Conservation (phyloP, 345 rosid species). For the Eutrema yunnanense region DNA sequence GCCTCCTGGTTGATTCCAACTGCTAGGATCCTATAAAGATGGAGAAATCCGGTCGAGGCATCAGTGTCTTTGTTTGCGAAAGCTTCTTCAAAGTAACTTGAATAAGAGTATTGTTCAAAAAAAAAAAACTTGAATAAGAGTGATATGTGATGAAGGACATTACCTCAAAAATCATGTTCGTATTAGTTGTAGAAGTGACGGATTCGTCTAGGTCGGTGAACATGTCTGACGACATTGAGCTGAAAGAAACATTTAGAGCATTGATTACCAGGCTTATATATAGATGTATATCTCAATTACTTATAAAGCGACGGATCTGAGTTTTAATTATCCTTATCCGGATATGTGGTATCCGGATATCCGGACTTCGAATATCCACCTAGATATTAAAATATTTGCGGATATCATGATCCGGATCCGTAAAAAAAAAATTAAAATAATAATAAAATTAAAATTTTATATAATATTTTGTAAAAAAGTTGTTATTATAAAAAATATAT, state of each 20-base stretch:
- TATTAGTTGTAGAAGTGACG: constrained; percentile 16
- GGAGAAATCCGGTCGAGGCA: neutral
- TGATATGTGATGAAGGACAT: neutral
- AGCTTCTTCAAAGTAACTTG: neutral
- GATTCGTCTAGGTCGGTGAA: constrained; percentile 31
- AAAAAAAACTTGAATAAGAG: neutral
- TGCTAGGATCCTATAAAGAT: neutral
- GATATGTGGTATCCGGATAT: no score
- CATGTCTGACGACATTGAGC: constrained; percentile 24
- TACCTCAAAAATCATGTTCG: constrained; percentile 15
- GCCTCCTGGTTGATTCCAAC: neutral
- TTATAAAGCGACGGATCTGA: no score
- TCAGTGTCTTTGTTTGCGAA: constrained; percentile 14
- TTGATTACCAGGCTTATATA: neutral
- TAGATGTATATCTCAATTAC: no score
- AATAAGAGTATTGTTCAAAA: no score
- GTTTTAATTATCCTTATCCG: no score
- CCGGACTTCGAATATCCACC: no score
- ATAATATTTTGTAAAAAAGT: no score
- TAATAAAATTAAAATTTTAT: no score
- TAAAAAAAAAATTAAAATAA: no score
- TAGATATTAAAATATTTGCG: no score
- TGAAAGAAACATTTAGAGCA: constrained; percentile 8
- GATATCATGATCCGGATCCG: no score
- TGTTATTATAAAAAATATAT: no score